Evolutionary conservation across 73 alveolate species (phyloP), one percentile per base, ranked within the genome.

Genomic region (Paramecium octaurelia): DNA sequence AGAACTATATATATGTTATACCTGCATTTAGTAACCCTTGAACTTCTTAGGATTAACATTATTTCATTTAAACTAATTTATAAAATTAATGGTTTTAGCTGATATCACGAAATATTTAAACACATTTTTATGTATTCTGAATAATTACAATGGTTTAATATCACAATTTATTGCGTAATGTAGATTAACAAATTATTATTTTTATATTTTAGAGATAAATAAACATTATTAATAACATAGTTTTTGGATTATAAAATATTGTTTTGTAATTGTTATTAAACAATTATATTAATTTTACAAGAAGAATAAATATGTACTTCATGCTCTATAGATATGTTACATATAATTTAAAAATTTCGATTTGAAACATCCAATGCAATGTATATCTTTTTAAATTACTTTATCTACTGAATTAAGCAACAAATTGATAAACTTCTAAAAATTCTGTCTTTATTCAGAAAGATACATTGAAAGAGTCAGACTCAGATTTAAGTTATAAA

Each of bases 21-120:
- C 91, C 91, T 44, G 91, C 91, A 21, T 80, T 80, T 38, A 73
- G 24, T 23, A 73, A 43, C 11, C 87, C 87, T 21, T 73, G 21
- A 35, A 73, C 31, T 64, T 64, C 84, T 1, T 64, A 64, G 1
- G 18, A 31, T 64, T 1, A 12, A 4, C 48, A 21, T 64, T 27
- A 24, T 9, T 7, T 12, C 84, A 54, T 54, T 54, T 54, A 18
- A 11, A 48, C 11, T 7, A 40, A 7, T 40, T 40, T 40, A 40
- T 40, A 40, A 40, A 40, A 40, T 40, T 40, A 3, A 40, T 40
- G 16, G 48, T 7, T 8, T 40, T 2, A 40, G 2, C 7, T 40
- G 16, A 8, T 12, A 40, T 40, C 48, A 40, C 48, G 10, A 40
- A 40, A 4, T 40, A 40, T 40, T 40, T 40, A 40, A 40, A 40